phyloP scores from a whole-genome alignment of 768 basidiomycete genomes.

The Mycena alexandri region DNA sequence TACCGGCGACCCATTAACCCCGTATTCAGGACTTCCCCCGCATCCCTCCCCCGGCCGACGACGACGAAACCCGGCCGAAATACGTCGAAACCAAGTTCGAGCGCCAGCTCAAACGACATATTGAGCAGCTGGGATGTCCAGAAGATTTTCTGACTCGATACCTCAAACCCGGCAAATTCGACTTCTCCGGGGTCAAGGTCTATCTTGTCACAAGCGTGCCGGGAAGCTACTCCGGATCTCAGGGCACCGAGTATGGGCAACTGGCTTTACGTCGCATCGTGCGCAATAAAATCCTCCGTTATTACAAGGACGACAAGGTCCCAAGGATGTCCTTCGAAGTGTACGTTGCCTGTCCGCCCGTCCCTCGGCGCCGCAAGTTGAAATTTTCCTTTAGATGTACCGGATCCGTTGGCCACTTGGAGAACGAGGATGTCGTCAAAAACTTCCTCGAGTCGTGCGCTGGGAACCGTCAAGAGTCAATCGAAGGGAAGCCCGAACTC shows the following conservation, averaged over 20 bases:
- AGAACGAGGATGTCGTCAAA: conserved; percentile 5
- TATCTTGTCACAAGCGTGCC: conserved; percentile 11
- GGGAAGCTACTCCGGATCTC: neutral
- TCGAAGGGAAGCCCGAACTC: conserved; percentile 7
- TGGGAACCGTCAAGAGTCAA: conserved; percentile 4
- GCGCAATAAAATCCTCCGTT: neutral
- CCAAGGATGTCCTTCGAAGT: conserved; percentile 14
- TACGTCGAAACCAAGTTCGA: too few relatives aligned
- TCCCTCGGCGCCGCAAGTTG: neutral
- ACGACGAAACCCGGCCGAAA: too few relatives aligned
- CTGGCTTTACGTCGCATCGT: neutral
- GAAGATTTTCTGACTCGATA: neutral
- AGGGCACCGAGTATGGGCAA: neutral
- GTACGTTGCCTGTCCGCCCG: neutral
- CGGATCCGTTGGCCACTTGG: conserved; percentile 19
- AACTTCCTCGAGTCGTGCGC: conserved; percentile 23
- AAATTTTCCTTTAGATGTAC: conserved; percentile 3
- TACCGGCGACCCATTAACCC: too few relatives aligned
- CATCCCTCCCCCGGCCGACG: too few relatives aligned
- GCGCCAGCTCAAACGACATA: too few relatives aligned
- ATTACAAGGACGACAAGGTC: neutral
- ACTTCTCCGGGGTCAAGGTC: conserved; percentile 10
- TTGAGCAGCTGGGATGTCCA: neutral
- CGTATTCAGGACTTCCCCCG: too few relatives aligned
- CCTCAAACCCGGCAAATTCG: neutral